Evolutionary conservation across 2,329 filamentous ascomycete genomes (phyloP).

Genomic region (Talaromyces sp.): DNA sequence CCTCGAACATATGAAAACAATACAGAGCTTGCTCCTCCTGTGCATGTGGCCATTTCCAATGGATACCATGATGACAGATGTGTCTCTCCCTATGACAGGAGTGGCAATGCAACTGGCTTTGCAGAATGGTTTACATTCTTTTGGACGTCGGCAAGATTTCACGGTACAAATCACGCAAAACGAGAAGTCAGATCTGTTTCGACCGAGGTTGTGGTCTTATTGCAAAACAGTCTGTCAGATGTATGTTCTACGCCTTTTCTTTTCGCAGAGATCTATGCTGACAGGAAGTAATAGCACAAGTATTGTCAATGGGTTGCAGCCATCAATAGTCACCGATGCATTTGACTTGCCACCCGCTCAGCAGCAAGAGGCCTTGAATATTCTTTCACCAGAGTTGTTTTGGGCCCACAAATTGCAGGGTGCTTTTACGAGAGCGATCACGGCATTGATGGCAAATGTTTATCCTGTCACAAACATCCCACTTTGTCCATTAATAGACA

Average conservation of each 20-base stretch:
- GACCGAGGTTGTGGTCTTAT: not conserved
- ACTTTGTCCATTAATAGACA: not conserved
- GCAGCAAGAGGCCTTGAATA: not conserved
- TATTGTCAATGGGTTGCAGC: not conserved
- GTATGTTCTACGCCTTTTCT: not conserved
- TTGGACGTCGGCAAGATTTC: conserved; percentile 1
- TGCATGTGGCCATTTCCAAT: not conserved
- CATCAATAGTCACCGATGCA: not conserved
- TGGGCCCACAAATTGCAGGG: not conserved
- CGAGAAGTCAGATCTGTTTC: not conserved
- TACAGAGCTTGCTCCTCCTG: not conserved
- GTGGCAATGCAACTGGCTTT: not conserved
- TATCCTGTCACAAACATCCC: not conserved
- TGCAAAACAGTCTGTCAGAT: not conserved
- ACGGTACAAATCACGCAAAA: not conserved
- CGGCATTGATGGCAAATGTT: not conserved
- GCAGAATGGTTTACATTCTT: not conserved
- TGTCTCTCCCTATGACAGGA: not conserved
- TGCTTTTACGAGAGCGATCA: not conserved
- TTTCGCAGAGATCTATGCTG: not conserved
- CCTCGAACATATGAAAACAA: not conserved
- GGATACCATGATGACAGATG: not conserved
- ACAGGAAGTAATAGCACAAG: not conserved
- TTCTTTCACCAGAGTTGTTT: not conserved
- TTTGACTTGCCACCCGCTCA: not conserved